Conservation (phyloP, 2,329 filamentous ascomycete species). For the Fusarium neocosmosporiellum region DNA sequence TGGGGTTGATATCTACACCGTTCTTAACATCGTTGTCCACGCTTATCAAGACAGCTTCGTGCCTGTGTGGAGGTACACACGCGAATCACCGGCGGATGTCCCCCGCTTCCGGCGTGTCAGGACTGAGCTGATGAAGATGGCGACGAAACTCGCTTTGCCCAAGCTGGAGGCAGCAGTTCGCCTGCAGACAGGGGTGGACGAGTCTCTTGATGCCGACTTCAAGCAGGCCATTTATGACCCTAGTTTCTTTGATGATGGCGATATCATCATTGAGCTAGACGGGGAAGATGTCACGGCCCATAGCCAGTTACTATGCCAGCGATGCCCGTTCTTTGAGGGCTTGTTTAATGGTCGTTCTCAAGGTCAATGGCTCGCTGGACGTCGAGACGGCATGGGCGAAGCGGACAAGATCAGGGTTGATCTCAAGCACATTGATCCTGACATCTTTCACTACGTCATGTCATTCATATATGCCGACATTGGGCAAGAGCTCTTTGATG, state of each 20-base stretch:
- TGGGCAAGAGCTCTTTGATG: conserved; percentile 83
- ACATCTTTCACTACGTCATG: conserved; percentile 82
- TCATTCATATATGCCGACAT: conserved; percentile 86
- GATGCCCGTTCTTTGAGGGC: conserved; percentile 92
- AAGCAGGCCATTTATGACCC: conserved; percentile 74
- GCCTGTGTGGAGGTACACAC: conserved; percentile 87
- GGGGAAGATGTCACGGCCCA: conserved; percentile 80
- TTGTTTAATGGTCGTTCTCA: conserved; percentile 89
- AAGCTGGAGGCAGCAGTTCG: conserved; percentile 82
- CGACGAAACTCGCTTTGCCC: conserved; percentile 75
- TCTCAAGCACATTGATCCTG: conserved; percentile 79
- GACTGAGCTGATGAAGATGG: conserved; percentile 87
- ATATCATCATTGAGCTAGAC: conserved; percentile 82
- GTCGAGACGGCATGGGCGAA: conserved; percentile 60
- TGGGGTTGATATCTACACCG: conserved; percentile 77
- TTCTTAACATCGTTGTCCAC: conserved; percentile 84
- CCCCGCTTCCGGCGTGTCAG: conserved; percentile 83
- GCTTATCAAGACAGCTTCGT: conserved; percentile 83
- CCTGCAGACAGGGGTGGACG: conserved; percentile 74
- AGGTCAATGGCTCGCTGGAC: conserved; percentile 83
- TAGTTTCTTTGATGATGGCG: conserved; percentile 80
- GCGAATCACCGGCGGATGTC: conserved; percentile 72
- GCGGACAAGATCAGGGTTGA: conserved; percentile 74
- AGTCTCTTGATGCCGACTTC: conserved; percentile 76
- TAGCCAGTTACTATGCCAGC: conserved; percentile 80